Evolutionary conservation across 768 basidiomycete species (phyloP), one percentile per base, ranked within the genome.

Genomic region (Tulasnella sp.): DNA sequence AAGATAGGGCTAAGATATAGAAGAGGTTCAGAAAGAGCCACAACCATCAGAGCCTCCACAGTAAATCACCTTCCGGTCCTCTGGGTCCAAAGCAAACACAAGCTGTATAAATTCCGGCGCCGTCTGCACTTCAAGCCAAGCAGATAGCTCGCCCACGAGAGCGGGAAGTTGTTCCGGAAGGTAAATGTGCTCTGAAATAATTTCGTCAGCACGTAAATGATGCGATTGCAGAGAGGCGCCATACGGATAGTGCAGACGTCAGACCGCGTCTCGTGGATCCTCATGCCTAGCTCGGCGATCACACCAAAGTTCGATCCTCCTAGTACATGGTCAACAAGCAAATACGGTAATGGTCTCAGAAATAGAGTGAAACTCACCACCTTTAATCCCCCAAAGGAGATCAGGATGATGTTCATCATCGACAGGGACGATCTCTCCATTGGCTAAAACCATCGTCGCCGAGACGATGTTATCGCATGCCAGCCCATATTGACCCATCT

Each of bases 381-480:
- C 54, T 27, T 27, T 21, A 17, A 56, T 52, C 5, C 59, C 59
- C 59, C 59, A 60, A 27, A 53, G 52, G 15, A 60, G 51, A 25
- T 60, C 59, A 8, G 51, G 27, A 43, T 60, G 2, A 21, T 53
- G 34, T 7, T 19, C 22, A 3, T 60, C 59, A 24, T 53, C 53
- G 21, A 49, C 59, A 25, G 34, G 42, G 31, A 60, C 50, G 12
- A 60, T 42, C 38, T 60, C 59, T 0, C 59, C 59, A 15, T 21
- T 44, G 38, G 59, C 59, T 15, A 53, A 27, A 15, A 60, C 59
- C 2, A 60, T 49, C 19, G 49, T 60, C 31, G 54, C 64, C 24
- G 63, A 52, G 9, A 64, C 38, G 22, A 68, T 21, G 45, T 68
- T 65, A 53, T 68, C 67, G 46, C 60, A 53, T 19, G 60, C 60